phyloP scores from a whole-genome alignment of 2,329 filamentous ascomycete species.

The Zymoseptoria passerinii region DNA sequence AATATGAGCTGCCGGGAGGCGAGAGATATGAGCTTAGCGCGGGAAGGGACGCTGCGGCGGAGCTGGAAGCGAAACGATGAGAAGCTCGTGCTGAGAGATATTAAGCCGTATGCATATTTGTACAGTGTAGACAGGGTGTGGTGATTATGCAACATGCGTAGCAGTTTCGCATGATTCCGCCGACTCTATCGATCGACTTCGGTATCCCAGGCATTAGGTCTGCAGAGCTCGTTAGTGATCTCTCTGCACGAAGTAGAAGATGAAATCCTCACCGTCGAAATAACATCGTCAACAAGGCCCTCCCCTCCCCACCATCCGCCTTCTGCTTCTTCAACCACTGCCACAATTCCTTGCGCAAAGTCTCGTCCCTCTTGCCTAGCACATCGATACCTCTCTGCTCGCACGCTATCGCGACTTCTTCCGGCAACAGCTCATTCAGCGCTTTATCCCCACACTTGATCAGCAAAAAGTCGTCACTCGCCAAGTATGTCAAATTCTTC shows the following conservation, averaged over 20 bases:
- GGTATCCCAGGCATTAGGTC: conserved; percentile 15
- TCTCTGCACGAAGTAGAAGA: no score
- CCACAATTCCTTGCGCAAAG: conserved; percentile 25
- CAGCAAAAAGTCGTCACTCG: conserved; percentile 63
- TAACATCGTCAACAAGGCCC: conserved; percentile 26
- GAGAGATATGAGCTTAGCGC: background rate
- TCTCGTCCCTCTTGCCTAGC: conserved; percentile 20
- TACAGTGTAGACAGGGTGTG: background rate
- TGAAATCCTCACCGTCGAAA: conserved; percentile 27
- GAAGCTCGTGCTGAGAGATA: background rate
- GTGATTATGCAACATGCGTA: background rate
- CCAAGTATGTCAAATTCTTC: conserved; percentile 54
- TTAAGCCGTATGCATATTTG: background rate
- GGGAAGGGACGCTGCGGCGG: background rate
- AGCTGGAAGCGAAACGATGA: background rate
- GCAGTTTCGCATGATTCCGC: background rate
- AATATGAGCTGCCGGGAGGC: background rate
- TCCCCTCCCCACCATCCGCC: conserved; percentile 29
- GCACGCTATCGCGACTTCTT: conserved; percentile 31
- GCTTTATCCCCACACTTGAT: conserved; percentile 48
- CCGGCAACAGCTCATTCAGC: conserved; percentile 44
- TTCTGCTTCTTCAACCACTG: conserved; percentile 35
- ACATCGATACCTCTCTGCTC: conserved; percentile 31
- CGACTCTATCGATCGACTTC: background rate
- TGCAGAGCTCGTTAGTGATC: background rate